phyloP scores from a whole-genome alignment of 169 alveolate species.

The Theileria equi region DNA sequence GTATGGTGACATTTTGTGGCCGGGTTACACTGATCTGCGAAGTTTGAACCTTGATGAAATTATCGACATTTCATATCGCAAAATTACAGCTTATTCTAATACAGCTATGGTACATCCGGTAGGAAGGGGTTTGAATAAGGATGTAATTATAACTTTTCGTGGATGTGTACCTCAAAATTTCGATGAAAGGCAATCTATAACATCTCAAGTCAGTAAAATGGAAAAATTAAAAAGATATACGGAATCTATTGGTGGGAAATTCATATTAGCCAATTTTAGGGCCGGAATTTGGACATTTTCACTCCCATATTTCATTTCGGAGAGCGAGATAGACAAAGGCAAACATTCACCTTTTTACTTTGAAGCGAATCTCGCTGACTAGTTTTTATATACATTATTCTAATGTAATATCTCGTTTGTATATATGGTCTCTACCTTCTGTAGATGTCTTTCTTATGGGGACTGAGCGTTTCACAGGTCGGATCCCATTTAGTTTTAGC shows the following conservation, averaged over 20 bases:
- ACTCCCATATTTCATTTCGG: conserved; percentile 50
- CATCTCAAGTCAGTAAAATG: conserved; percentile 24
- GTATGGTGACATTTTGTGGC: conserved; percentile 77
- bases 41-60: conserved; percentile 75
- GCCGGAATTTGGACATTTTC: conserved; percentile 56
- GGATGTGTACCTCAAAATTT: conserved; percentile 64
- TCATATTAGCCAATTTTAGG: conserved; percentile 39
- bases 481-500: too few relatives aligned
- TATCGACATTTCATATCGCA: conserved; percentile 62
- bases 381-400: neutral
- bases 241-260: conserved; percentile 50
- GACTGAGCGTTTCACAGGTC: too few relatives aligned
- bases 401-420: too few relatives aligned
- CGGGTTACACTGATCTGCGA: conserved; percentile 78
- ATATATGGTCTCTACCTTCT: too few relatives aligned
- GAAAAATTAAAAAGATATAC: conserved; percentile 58
- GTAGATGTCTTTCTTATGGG: too few relatives aligned
- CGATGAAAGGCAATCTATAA: conserved; percentile 7
- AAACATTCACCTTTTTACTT: neutral
- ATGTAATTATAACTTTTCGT: conserved; percentile 62
- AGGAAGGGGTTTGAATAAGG: conserved; percentile 73
- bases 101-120: conserved; percentile 49
- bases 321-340: neutral
- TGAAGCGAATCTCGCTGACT: neutral
- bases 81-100: conserved; percentile 35